Evolutionary conservation across 2,329 filamentous ascomycete species (phyloP), one percentile per base, ranked within the genome.

Genomic region (Trichoderma asperellum): DNA sequence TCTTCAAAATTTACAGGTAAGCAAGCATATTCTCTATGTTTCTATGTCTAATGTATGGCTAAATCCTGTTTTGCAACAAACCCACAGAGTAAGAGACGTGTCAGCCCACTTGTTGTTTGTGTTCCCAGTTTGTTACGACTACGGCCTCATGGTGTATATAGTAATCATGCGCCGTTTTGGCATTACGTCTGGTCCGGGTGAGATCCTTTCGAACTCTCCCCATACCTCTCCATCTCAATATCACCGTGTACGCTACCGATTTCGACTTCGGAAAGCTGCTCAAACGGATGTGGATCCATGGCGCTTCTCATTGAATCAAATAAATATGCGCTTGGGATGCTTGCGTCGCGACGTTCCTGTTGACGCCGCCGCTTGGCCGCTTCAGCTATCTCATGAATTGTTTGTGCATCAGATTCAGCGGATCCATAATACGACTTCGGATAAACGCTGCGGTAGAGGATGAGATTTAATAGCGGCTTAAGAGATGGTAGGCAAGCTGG

Each of bases 401-500:
- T 59, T n/a, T 56, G 55, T 35, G 55, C 53, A 12, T 67, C 64
- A 4, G 64, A 58, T 3, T 27, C 40, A 12, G 32, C 52, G 10
- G 64, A 34, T n/a, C 29, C 27, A 8, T 59, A n/a, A 8, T 52
- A 21, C 11, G 55, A 37, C 18, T 27, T 49, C 4, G 64, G 64
- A 14, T 67, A 40, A 12, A 69, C 5, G 14, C 35, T 69, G 53
- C 68, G 53, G n/a, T 66, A 29, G 8, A 69, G 24, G 5, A 66
- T 35, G 5, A 69, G 53, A 47, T 69, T 63, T 2, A 69, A 24
- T n/a, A 69, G 18, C 1, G 68, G 68, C 27, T 69, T 69, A 2
- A 69, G n/a, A 1, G 68, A 69, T 1, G 68, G 68, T 55, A 69
- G 56, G 43, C 68, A 69, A 29, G 68, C 68, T 69, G 24, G 2